phyloP scores from a whole-genome alignment of 441 rosid genomes.

The Croton laevigatus region DNA sequence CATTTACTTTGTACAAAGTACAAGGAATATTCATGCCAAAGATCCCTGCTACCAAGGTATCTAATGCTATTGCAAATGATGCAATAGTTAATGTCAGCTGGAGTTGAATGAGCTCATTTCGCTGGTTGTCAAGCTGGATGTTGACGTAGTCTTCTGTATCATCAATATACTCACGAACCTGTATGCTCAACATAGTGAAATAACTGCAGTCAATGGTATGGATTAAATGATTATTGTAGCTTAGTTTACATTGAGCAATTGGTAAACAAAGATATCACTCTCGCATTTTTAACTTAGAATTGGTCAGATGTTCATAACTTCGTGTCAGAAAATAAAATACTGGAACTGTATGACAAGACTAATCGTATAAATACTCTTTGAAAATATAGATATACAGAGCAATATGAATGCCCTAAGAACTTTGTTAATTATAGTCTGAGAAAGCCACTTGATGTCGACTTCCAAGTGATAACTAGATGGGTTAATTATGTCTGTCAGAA shows the following conservation, averaged over 20 bases:
- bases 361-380: not conserved
- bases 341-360: not conserved
- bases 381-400: not conserved
- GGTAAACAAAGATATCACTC: not conserved
- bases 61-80: slow-evolving; percentile 71
- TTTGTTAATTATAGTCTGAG: not conserved
- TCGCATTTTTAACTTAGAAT: not conserved
- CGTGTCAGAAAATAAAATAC: no score
- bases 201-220: slow-evolving; percentile 2
- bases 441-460: not conserved
- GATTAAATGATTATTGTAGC: not conserved
- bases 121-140: slow-evolving; percentile 86
- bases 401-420: not conserved
- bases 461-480: not conserved
- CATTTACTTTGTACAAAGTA: slow-evolving; percentile 28
- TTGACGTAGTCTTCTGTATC: slow-evolving; percentile 96
- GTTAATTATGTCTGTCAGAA: not conserved
- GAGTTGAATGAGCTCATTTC: slow-evolving; percentile 90
- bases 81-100: slow-evolving; percentile 81
- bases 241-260: not conserved
- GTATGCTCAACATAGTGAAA: slow-evolving; percentile 17
- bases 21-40: slow-evolving; percentile 94
- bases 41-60: slow-evolving; percentile 65
- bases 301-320: not conserved
- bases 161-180: slow-evolving; percentile 94